A percentile compares a stretch with the other conserved stretches of the same genome.
phyloP scores from a whole-genome alignment of 108 stramenopile genomes.

The Cyclotella sp. region DNA sequence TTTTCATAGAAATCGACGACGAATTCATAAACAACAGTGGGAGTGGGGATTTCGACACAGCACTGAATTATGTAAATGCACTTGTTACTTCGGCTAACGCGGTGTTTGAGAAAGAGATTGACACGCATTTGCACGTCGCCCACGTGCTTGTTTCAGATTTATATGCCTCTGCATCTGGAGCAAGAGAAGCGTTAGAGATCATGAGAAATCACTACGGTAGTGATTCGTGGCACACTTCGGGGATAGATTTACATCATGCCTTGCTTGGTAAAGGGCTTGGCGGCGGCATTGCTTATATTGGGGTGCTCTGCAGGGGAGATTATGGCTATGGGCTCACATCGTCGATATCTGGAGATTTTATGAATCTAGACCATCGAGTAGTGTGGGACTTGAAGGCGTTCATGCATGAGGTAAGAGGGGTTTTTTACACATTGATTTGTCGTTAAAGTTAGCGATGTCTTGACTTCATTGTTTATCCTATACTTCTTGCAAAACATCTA shows the following conservation, averaged over 20 bases:
- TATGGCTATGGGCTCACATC: slow-evolving; percentile 28
- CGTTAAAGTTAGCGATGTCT: not conserved
- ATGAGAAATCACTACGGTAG: slow-evolving; percentile 9
- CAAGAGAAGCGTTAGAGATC: slow-evolving; percentile 2
- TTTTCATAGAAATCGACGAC: slow-evolving; percentile 33
- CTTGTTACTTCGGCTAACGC: slow-evolving; percentile 31
- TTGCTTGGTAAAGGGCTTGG: slow-evolving; percentile 16
- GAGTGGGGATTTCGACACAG: not conserved
- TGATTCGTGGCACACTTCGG: not conserved
- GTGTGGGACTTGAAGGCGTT: slow-evolving; percentile 30
- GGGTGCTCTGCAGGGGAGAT: slow-evolving; percentile 6
- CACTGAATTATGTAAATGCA: slow-evolving; percentile 25
- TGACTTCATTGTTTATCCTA: not conserved
- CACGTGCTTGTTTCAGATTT: not conserved
- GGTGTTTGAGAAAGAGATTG: slow-evolving; percentile 31
- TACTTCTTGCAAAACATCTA: not conserved
- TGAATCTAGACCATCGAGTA: not conserved
- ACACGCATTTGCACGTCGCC: slow-evolving; percentile 27
- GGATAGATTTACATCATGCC: slow-evolving; percentile 34
- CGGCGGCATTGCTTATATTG: slow-evolving; percentile 31
- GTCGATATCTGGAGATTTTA: slow-evolving; percentile 9
- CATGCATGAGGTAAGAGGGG: slow-evolving; percentile 20
- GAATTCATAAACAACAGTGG: slow-evolving; percentile 13
- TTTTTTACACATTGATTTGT: not conserved
- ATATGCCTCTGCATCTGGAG: slow-evolving; percentile 8